A percentile compares a stretch with the other conserved stretches of the same genome.
These are phyloP conservation scores for Acanthamoeba castellanii DNA, from an alignment of 208 protist species.

Conservation along the genomic window DNA sequence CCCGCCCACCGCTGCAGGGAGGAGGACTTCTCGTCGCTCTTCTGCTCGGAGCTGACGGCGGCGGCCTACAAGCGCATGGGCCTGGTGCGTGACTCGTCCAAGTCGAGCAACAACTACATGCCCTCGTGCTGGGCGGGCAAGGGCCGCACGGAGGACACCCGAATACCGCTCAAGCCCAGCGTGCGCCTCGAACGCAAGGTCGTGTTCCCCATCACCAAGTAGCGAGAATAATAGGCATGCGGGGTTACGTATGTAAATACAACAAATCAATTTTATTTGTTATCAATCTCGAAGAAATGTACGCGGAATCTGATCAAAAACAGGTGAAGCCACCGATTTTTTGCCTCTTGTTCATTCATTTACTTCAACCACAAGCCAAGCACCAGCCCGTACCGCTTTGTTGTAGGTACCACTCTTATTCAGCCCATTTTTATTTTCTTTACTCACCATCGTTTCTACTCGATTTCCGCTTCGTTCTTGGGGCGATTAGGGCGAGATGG, in stretches of 20 bases:
- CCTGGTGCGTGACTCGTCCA: not conserved
- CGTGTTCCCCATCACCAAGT: not conserved
- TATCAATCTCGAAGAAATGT: not conserved
- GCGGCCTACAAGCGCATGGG: constrained; percentile 67
- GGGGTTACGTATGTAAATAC: no score
- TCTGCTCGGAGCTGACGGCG: constrained; percentile 62
- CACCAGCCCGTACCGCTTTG: no score
- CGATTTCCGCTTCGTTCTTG: no score
- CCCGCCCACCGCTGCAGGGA: not conserved
- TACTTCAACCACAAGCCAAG: no score
- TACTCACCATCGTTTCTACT: no score
- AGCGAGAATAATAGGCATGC: no score
- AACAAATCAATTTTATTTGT: not conserved
- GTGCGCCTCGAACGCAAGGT: not conserved
- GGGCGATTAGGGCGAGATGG: not conserved
- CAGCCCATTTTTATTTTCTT: no score
- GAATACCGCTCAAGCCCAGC: not conserved
- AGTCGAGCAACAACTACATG: constrained; percentile 70
- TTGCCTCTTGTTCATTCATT: no score
- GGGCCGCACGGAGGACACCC: constrained; percentile 20
- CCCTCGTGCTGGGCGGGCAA: constrained; percentile 68
- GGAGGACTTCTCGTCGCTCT: constrained; percentile 57
- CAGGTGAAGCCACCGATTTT: no score
- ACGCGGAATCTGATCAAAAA: no score
- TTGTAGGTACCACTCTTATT: no score